phyloP scores from a whole-genome alignment of 2,329 filamentous ascomycete genomes.

The Claviceps quebecensis region DNA sequence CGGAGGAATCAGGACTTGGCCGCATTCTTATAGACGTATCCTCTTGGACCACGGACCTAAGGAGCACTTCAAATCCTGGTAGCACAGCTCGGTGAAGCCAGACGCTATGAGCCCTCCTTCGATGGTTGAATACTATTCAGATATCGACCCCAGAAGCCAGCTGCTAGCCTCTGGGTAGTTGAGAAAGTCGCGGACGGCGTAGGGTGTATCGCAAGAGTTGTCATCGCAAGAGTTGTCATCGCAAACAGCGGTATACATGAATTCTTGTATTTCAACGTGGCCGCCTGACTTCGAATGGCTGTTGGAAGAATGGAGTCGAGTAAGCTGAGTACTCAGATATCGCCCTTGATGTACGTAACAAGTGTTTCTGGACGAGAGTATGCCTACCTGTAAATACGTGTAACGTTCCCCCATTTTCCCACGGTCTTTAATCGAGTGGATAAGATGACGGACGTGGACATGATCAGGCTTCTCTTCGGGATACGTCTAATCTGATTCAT shows the following conservation, averaged over 20 bases:
- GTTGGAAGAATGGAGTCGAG: background rate
- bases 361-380: background rate
- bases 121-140: constrained; percentile 24
- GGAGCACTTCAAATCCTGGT: constrained; percentile 31
- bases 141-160: constrained; percentile 31
- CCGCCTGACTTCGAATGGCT: constrained; percentile 39
- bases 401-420: constrained; percentile 22
- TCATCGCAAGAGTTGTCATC: constrained; percentile 37
- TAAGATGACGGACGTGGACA: constrained; percentile 33
- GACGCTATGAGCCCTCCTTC: constrained; percentile 22
- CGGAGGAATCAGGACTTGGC: constrained; percentile 24
- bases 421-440: constrained; percentile 30
- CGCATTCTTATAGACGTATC: constrained; percentile 28
- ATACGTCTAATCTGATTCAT: constrained; percentile 36
- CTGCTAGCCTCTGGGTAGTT: constrained; percentile 18
- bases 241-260: constrained; percentile 25
- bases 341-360: background rate
- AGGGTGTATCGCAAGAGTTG: constrained; percentile 26
- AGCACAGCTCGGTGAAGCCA: constrained; percentile 28
- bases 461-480: constrained; percentile 31
- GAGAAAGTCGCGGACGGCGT: constrained; percentile 33
- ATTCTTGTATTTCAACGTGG: constrained; percentile 35
- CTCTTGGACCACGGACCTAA: constrained; percentile 34
- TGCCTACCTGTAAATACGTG: constrained; percentile 26
- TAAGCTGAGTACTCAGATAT: background rate